Evolutionary conservation across 2,329 filamentous ascomycete genomes (phyloP).

Genomic region (Dendryphion nanum): DNA sequence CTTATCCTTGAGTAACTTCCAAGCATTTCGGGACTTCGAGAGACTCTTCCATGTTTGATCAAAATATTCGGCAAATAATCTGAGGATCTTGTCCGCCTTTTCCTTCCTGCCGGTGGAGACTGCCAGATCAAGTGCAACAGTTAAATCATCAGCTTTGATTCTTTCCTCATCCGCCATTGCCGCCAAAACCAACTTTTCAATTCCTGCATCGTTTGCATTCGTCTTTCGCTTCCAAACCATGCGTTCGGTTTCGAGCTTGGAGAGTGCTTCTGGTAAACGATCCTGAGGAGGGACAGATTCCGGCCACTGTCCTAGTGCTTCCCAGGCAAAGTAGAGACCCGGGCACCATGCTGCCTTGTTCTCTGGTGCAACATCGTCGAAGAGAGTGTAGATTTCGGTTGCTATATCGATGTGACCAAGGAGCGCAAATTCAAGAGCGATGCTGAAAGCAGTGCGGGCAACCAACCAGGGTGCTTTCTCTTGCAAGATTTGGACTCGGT

Average conservation of each 20-base stretch:
- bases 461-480: constrained; percentile 15
- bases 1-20: constrained; percentile 12
- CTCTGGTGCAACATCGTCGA: constrained; percentile 5
- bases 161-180: constrained; percentile 13
- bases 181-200: constrained; percentile 9
- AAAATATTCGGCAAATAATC: constrained; percentile 15
- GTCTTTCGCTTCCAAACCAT: constrained; percentile 16
- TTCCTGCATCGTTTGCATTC: constrained; percentile 8
- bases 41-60: constrained; percentile 10
- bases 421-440: constrained; percentile 16
- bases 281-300: constrained; percentile 12
- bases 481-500: constrained; percentile 11
- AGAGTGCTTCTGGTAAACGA: constrained; percentile 10
- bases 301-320: constrained; percentile 13
- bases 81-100: constrained; percentile 14
- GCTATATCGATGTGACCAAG: constrained; percentile 14
- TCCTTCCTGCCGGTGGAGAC: constrained; percentile 10
- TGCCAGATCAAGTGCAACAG: constrained; percentile 16
- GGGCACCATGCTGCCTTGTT: constrained; percentile 15
- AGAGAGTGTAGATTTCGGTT: constrained; percentile 12
- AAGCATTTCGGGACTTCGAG: constrained; percentile 12
- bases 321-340: constrained; percentile 18
- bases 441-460: constrained; percentile 12
- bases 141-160: constrained; percentile 9
- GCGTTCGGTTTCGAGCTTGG: constrained; percentile 15